Percentiles rank a stretch among this genome's conserved stretches.
phyloP scores from a whole-genome alignment of 75 land plant species.

The Isoetes taiwanensis region DNA sequence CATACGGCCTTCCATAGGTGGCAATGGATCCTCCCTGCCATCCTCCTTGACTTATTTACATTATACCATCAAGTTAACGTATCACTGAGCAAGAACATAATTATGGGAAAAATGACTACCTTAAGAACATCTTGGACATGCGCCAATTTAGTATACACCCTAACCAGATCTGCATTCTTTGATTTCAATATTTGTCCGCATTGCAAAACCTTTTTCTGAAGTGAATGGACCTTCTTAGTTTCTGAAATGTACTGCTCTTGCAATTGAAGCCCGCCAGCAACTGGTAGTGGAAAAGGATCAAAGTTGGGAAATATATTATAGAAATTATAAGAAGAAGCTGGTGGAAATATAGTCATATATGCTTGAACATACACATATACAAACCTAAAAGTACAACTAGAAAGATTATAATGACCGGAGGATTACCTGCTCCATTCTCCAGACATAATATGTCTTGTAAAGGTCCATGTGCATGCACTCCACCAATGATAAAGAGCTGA shows the following conservation, averaged over 20 bases:
- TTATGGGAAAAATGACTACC: background rate
- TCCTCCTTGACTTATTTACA: background rate
- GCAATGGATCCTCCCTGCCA: background rate
- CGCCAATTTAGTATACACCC: conserved; percentile 3
- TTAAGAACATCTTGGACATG: conserved; percentile 13
- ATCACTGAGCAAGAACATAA: background rate
- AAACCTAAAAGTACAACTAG: background rate
- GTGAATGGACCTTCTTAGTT: conserved; percentile 9
- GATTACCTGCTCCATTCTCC: conserved; percentile 26
- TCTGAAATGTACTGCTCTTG: conserved; percentile 9
- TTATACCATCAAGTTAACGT: no score
- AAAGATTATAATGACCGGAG: background rate
- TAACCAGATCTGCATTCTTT: conserved; percentile 10
- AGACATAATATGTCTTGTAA: conserved; percentile 21
- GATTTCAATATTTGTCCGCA: conserved; percentile 9
- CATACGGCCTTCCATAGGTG: background rate
- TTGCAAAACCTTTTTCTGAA: conserved; percentile 14
- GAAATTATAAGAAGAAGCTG: background rate
- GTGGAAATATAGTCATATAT: background rate
- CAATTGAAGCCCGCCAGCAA: conserved; percentile 14
- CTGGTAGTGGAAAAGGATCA: conserved; percentile 1
- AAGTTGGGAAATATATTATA: background rate
- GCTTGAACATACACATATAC: background rate
- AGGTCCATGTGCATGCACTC: conserved; percentile 21
- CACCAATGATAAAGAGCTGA: conserved; percentile 24